Evolutionary conservation across 1,139 yeast genomes (phyloP).

Genomic region (Diutina neorugosa): DNA sequence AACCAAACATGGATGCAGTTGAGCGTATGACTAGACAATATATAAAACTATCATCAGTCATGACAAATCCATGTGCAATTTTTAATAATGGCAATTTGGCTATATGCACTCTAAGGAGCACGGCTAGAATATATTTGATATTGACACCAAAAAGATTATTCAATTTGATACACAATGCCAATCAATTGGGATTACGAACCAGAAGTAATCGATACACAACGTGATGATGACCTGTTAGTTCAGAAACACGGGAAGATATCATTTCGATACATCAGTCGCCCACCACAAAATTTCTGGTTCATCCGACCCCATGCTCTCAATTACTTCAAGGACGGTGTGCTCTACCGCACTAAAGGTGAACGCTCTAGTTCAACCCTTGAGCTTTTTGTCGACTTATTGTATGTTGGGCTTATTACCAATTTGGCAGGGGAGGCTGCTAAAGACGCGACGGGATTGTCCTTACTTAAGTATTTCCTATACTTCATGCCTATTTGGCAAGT

Average conservation of each 20-base stretch:
- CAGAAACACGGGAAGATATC: constrained; percentile 38
- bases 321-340: constrained; percentile 45
- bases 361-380: constrained; percentile 41
- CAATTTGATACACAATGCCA: background rate
- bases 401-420: constrained; percentile 54
- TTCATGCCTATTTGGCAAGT: constrained; percentile 52
- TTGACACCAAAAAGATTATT: no score
- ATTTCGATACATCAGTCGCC: constrained; percentile 36
- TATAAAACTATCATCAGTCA: background rate
- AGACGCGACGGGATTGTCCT: constrained; percentile 34
- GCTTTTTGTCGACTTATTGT: constrained; percentile 48
- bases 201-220: background rate
- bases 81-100: background rate
- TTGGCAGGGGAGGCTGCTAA: constrained; percentile 45
- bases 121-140: background rate
- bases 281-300: constrained; percentile 32
- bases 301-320: constrained; percentile 49
- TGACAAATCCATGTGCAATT: background rate
- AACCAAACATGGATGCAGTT: no score
- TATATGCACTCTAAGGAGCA: background rate
- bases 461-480: constrained; percentile 37
- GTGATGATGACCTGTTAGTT: constrained; percentile 34
- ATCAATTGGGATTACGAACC: constrained; percentile 2
- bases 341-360: constrained; percentile 46
- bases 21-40: background rate